Conservation (phyloP, 495 filamentous ascomycete species). For the Penicillium dipodomyicola region DNA sequence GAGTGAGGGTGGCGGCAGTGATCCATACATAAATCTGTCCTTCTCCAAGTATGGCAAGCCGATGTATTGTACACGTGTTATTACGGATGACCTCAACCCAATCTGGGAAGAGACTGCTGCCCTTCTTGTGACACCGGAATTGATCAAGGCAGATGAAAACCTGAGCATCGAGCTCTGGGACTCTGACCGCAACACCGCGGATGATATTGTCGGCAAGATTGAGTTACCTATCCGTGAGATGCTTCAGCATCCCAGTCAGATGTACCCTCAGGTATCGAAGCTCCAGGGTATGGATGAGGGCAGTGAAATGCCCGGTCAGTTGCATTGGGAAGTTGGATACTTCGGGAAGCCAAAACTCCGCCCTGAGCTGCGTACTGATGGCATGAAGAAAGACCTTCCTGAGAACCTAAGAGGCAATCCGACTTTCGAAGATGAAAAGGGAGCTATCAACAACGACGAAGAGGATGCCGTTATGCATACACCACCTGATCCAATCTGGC, state of each 20-base stretch:
- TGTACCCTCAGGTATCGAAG: constrained; percentile 89
- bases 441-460: constrained; percentile 65
- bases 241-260: constrained; percentile 86
- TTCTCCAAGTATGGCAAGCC: constrained; percentile 93
- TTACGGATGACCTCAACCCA: constrained; percentile 90
- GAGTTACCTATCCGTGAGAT: constrained; percentile 91
- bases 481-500: constrained; percentile 91
- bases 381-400: constrained; percentile 75
- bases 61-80: constrained; percentile 95
- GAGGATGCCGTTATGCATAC: constrained; percentile 87
- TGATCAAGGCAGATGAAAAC: constrained; percentile 90
- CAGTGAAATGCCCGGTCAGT: constrained; percentile 85
- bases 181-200: constrained; percentile 80
- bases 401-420: constrained; percentile 66
- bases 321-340: constrained; percentile 95
- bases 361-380: constrained; percentile 77
- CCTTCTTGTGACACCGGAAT: constrained; percentile 76
- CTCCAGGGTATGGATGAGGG: constrained; percentile 76
- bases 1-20: constrained; percentile 81
- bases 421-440: constrained; percentile 85
- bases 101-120: constrained; percentile 91
- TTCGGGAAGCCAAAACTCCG: constrained; percentile 87
- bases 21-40: constrained; percentile 79
- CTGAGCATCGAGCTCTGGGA: constrained; percentile 95
- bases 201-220: constrained; percentile 92